Conservation (phyloP, 2,329 filamentous ascomycete species). For the Ophiocordyceps camponoti-leonardi region DNA sequence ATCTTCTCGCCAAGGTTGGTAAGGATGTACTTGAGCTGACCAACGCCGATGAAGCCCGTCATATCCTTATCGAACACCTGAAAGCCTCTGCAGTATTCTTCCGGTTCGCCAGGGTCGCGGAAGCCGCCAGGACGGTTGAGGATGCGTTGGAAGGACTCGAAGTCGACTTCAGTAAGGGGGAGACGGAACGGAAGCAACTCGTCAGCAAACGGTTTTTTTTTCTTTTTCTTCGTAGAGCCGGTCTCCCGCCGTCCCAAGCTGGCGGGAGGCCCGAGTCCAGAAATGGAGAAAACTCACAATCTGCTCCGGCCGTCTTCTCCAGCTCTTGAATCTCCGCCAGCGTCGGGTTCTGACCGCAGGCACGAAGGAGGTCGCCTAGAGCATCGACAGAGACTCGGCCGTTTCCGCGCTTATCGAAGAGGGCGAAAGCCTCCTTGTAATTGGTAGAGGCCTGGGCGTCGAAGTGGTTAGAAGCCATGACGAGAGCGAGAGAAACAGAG, state of each 20-base stretch:
- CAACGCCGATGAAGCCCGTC: constrained; percentile 94
- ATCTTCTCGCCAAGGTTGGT: constrained; percentile 99
- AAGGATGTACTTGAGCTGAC: constrained; percentile 93
- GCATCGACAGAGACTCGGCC: constrained; percentile 76
- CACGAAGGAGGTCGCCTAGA: constrained; percentile 84
- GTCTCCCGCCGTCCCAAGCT: too few relatives aligned
- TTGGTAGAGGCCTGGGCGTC: constrained; percentile 64
- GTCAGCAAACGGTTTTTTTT: neutral
- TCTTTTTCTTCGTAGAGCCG: neutral
- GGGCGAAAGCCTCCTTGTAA: constrained; percentile 99
- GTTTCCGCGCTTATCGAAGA: constrained; percentile 98
- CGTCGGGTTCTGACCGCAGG: constrained; percentile 96
- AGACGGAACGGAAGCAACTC: neutral
- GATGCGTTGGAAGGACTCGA: constrained; percentile 90
- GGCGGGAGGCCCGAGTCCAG: neutral
- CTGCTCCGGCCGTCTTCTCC: constrained; percentile 74
- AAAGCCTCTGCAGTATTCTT: constrained; percentile 97
- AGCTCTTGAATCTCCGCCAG: constrained; percentile 82
- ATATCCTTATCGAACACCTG: constrained; percentile 99
- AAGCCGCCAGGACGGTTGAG: constrained; percentile 96
- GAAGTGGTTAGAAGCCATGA: constrained; percentile 34
- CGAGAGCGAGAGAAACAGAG: too few relatives aligned
- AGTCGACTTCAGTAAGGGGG: constrained; percentile 70
- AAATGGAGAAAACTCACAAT: constrained; percentile 50
- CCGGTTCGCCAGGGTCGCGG: constrained; percentile 92